phyloP scores from a whole-genome alignment of 139 green algal species.

The Zygnema circumcarinatum region DNA sequence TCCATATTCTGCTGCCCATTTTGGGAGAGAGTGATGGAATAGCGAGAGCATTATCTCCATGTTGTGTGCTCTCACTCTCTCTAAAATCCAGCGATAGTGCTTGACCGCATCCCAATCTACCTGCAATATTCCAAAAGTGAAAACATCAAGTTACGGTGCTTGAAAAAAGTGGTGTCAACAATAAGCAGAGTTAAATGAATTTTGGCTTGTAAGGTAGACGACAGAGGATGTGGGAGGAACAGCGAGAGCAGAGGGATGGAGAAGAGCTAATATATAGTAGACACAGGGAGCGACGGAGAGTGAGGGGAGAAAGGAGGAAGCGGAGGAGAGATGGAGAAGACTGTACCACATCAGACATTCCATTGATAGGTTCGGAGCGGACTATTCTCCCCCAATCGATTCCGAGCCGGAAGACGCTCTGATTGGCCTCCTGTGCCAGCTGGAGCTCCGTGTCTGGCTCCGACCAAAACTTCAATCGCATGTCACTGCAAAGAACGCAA shows the following conservation, averaged over 20 bases:
- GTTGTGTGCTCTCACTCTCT: conserved; percentile 5
- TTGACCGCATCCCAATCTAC: conserved; percentile 35
- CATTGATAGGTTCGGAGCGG: background rate
- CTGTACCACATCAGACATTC: conserved; percentile 11
- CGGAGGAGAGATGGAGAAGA: too few species aligned
- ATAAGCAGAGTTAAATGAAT: too few species aligned
- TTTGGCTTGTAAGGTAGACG: too few species aligned
- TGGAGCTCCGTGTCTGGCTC: conserved; percentile 41
- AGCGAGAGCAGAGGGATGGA: background rate
- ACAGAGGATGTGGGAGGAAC: background rate
- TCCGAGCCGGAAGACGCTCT: conserved; percentile 39
- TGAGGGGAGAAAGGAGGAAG: background rate
- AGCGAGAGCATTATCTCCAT: conserved; percentile 62
- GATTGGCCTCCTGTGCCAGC: conserved; percentile 19
- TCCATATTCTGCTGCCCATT: conserved; percentile 27
- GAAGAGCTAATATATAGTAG: background rate
- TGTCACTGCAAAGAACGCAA: conserved; percentile 37
- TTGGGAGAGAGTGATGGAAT: conserved; percentile 64
- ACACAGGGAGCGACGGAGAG: background rate
- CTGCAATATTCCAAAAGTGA: conserved; percentile 12
- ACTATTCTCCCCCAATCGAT: conserved; percentile 52
- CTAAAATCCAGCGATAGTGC: conserved; percentile 54
- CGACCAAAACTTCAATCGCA: conserved; percentile 49
- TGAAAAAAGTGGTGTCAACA: too few species aligned
- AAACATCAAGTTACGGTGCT: too few species aligned